phyloP scores from a whole-genome alignment of 306 rosid species.

The Leucaena leucocephala region DNA sequence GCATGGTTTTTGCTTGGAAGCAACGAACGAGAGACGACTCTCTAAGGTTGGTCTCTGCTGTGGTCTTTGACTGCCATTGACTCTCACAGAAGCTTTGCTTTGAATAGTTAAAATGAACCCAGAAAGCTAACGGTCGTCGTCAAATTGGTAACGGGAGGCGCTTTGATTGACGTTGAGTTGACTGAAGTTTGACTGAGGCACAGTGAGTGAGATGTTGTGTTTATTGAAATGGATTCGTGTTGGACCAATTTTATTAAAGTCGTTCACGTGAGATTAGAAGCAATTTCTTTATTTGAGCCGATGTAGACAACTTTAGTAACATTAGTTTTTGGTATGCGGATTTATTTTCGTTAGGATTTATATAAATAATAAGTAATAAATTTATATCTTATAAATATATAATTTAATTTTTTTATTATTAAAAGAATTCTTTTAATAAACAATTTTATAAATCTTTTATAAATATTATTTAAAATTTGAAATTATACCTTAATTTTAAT shows the following conservation, averaged over 20 bases:
- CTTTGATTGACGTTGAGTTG: too few relatives aligned
- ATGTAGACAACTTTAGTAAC: background rate
- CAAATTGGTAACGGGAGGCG: background rate
- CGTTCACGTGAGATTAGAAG: background rate
- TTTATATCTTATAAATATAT: too few relatives aligned
- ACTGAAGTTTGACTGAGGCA: background rate
- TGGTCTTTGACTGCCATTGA: slow-evolving; percentile 72
- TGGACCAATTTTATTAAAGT: background rate
- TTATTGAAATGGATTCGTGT: background rate
- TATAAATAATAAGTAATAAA: too few relatives aligned
- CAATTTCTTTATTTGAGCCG: background rate
- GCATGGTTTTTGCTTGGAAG: slow-evolving; percentile 20
- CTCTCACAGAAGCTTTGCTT: slow-evolving; percentile 53
- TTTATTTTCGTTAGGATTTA: background rate
- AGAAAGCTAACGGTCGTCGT: slow-evolving; percentile 42
- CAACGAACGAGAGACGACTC: background rate
- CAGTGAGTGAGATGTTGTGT: background rate
- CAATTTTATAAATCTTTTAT: too few relatives aligned
- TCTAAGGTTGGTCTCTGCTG: slow-evolving; percentile 7
- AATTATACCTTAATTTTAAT: too few relatives aligned
- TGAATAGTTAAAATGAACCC: too few relatives aligned
- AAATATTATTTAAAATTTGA: too few relatives aligned
- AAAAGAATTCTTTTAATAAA: too few relatives aligned
- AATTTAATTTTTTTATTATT: too few relatives aligned
- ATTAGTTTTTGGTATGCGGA: background rate